phyloP scores from a whole-genome alignment of 495 filamentous ascomycete genomes.

The Hypoxylon cercidicola region DNA sequence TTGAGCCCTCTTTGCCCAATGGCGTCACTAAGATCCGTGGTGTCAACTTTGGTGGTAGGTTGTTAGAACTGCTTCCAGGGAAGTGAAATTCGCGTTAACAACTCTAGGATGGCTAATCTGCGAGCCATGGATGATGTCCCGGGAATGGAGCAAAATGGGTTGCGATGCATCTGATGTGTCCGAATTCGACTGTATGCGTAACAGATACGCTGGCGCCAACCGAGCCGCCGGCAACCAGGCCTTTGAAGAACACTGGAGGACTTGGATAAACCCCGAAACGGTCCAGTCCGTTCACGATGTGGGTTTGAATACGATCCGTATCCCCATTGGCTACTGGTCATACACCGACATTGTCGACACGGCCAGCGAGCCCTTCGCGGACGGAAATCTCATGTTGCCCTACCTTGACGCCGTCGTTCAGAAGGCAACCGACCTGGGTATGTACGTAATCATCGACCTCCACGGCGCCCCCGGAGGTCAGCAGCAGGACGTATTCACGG shows the following conservation, averaged over 20 bases:
- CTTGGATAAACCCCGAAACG: conserved; percentile 66
- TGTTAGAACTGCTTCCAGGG: no score
- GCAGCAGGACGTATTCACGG: conserved; percentile 61
- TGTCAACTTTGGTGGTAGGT: conserved; percentile 42
- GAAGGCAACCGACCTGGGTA: conserved; percentile 63
- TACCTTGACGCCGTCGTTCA: conserved; percentile 63
- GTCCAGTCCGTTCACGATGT: conserved; percentile 61
- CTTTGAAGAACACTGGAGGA: conserved; percentile 65
- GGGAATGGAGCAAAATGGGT: conserved; percentile 62
- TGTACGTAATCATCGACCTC: conserved; percentile 71
- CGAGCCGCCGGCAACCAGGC: conserved; percentile 60
- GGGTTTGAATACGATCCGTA: conserved; percentile 68
- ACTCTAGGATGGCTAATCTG: conserved; percentile 53
- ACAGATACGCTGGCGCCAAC: conserved; percentile 51
- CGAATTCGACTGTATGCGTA: conserved; percentile 66
- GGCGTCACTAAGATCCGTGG: conserved; percentile 44
- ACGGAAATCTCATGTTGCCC: conserved; percentile 55
- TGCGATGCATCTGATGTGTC: conserved; percentile 54
- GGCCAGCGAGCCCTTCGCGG: conserved; percentile 65
- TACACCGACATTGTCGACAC: conserved; percentile 62
- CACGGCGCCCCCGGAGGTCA: conserved; percentile 70
- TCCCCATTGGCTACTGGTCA: conserved; percentile 72
- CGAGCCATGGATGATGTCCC: conserved; percentile 64
- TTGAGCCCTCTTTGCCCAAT: conserved; percentile 26
- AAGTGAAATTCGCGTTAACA: background rate